A percentile compares a stretch with the other conserved stretches of the same genome.
Conservation (phyloP, 495 filamentous ascomycete species). For the Penicillium samsonianum region DNA sequence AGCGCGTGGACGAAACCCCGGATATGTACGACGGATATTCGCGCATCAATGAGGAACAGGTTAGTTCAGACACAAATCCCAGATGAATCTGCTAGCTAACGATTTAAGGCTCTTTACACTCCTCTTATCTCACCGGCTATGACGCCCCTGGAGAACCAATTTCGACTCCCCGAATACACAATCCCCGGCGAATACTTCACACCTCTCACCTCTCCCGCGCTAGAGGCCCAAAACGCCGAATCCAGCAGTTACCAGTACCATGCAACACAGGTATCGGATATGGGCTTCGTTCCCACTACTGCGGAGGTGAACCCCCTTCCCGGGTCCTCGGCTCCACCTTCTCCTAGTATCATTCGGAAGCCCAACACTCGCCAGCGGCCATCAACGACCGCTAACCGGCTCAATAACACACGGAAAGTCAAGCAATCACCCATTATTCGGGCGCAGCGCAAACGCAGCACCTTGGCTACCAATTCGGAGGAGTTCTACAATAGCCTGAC, state of each 20-base stretch:
- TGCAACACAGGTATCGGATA: constrained; percentile 38
- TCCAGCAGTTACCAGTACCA: constrained; percentile 38
- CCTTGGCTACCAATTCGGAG: constrained; percentile 58
- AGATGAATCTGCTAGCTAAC: not conserved
- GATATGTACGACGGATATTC: constrained; percentile 72
- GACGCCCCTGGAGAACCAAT: constrained; percentile 84
- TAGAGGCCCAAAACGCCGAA: constrained; percentile 73
- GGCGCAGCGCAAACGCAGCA: constrained; percentile 55
- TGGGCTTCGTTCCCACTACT: constrained; percentile 49
- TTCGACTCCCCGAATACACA: constrained; percentile 76
- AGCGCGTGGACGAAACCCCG: constrained; percentile 60
- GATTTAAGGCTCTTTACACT: constrained; percentile 76
- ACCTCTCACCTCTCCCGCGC: constrained; percentile 86
- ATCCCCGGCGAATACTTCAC: constrained; percentile 91
- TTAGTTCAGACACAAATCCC: constrained; percentile 32
- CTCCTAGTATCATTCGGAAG: constrained; percentile 35
- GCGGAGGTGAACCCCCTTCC: constrained; percentile 48
- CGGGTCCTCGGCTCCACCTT: constrained; percentile 35
- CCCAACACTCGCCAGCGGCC: constrained; percentile 36
- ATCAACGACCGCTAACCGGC: constrained; percentile 40
- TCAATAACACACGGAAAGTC: constrained; percentile 52
- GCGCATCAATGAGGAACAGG: constrained; percentile 78
- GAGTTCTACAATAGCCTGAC: constrained; percentile 38
- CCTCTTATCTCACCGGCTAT: constrained; percentile 94
- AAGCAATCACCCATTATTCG: constrained; percentile 87